phyloP scores from a whole-genome alignment of 257 asterid species.

The Ajuga chamaepitys region DNA sequence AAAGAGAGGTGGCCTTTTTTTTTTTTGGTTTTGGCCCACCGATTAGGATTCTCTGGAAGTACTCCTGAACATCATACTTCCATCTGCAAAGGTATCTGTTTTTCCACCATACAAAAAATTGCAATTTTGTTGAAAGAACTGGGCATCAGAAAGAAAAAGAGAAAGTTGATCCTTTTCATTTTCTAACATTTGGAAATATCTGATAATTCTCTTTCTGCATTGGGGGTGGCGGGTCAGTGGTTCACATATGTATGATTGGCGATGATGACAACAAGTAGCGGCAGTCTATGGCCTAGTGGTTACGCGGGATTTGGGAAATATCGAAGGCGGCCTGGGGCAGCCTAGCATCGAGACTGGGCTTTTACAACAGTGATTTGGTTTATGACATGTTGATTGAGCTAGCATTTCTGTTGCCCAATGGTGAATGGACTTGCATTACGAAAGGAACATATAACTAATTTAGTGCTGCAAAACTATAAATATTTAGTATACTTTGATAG shows the following conservation, averaged over 20 bases:
- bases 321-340: too few relatives aligned
- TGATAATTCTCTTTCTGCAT: neutral
- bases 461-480: neutral
- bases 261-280: too few relatives aligned
- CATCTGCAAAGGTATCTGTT: neutral
- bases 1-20: too few relatives aligned
- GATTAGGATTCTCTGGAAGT: too few relatives aligned
- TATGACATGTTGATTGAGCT: too few relatives aligned
- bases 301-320: too few relatives aligned
- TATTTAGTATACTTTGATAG: neutral
- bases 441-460: neutral
- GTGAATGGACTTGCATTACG: neutral
- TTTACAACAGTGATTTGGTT: too few relatives aligned
- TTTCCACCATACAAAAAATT: neutral
- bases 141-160: neutral
- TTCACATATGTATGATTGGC: neutral
- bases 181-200: neutral
- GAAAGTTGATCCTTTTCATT: neutral
- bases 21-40: too few relatives aligned
- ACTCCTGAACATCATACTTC: neutral
- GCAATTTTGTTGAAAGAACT: neutral
- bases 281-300: too few relatives aligned
- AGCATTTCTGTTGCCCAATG: neutral
- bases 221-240: neutral
- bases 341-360: too few relatives aligned